phyloP scores from a whole-genome alignment of 2,329 filamentous ascomycete species.

The Metarhizium sp. region DNA sequence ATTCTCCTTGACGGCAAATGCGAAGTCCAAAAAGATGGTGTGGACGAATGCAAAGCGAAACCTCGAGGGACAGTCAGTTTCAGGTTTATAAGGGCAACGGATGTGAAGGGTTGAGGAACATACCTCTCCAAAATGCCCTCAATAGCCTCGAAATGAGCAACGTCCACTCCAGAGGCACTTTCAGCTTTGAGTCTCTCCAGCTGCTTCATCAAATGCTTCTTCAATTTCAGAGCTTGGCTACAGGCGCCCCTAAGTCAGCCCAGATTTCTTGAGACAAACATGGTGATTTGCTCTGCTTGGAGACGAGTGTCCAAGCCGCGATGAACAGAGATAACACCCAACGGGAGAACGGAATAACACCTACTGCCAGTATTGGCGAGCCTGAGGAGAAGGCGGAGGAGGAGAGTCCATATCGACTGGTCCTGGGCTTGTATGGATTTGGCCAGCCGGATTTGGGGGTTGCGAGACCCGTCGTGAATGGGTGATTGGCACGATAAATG shows the following conservation, averaged over 20 bases:
- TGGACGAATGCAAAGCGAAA: constrained; percentile 64
- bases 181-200: constrained; percentile 31
- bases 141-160: constrained; percentile 33
- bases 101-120: constrained; percentile 18
- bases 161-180: constrained; percentile 24
- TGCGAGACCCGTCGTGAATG: background rate
- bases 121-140: constrained; percentile 29
- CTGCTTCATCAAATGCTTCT: constrained; percentile 32
- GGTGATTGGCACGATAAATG: constrained; percentile 2
- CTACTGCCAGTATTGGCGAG: constrained; percentile 31
- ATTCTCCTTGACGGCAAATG: constrained; percentile 51
- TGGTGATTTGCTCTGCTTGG: background rate
- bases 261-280: background rate
- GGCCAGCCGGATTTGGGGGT: background rate
- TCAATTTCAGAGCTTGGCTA: constrained; percentile 34
- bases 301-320: background rate
- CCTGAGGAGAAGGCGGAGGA: constrained; percentile 21
- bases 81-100: background rate
- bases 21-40: constrained; percentile 63
- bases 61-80: background rate
- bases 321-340: background rate
- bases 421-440: background rate
- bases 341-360: constrained; percentile 9
- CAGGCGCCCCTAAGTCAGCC: constrained; percentile 7
- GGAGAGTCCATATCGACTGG: constrained; percentile 7